Conservation (phyloP, 2,329 filamentous ascomycete species). For the Aspergillus floridensis region DNA sequence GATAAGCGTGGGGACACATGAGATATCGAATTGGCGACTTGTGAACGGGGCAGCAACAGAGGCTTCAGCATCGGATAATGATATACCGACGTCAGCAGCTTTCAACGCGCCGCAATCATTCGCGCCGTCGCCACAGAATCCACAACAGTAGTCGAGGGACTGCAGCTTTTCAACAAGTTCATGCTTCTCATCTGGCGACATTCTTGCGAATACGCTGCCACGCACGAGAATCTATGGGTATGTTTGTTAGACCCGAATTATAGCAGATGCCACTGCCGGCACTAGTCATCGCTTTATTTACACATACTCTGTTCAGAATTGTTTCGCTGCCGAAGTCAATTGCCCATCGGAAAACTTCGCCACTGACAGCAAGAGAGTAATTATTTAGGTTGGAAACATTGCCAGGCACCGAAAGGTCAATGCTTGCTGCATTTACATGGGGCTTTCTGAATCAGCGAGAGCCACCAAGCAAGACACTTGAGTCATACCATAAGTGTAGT, state of each 20-base stretch:
- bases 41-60: constrained; percentile 98
- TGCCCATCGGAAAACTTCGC: constrained; percentile 95
- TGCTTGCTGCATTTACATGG: constrained; percentile 57
- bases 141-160: constrained; percentile 89
- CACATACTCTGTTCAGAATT: constrained; percentile 65
- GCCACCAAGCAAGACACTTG: constrained; percentile 46
- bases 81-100: constrained; percentile 95
- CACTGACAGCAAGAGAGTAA: constrained; percentile 84
- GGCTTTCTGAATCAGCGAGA: constrained; percentile 50
- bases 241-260: neutral
- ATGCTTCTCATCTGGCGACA: constrained; percentile 98
- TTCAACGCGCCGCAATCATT: constrained; percentile 97
- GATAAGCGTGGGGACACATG: constrained; percentile 90
- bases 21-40: constrained; percentile 91
- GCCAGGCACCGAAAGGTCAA: constrained; percentile 80
- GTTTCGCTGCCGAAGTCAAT: constrained; percentile 85
- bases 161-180: constrained; percentile 97
- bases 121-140: constrained; percentile 95
- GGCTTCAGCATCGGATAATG: constrained; percentile 92
- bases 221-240: constrained; percentile 72
- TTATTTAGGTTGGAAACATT: constrained; percentile 77
- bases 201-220: constrained; percentile 92
- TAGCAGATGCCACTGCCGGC: neutral
- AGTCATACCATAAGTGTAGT: constrained; percentile 65
- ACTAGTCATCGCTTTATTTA: neutral